A percentile compares a stretch with the other conserved stretches of the same genome.
These are phyloP conservation scores for Akanthomyces uredinophilus DNA, from an alignment of 2,329 filamentous ascomycete genomes.

Conservation along the genomic window DNA sequence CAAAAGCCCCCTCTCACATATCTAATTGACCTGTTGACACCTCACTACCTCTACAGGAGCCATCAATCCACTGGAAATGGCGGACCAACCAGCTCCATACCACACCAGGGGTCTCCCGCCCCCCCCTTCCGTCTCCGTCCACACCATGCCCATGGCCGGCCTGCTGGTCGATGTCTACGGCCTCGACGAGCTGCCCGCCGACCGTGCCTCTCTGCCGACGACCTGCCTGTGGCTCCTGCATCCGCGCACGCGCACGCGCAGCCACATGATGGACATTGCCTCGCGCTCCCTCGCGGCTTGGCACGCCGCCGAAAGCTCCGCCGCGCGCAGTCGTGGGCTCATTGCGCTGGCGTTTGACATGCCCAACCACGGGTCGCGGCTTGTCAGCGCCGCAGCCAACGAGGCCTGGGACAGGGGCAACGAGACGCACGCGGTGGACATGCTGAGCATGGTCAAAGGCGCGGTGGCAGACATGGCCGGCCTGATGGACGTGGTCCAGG, in stretches of 20 bases:
- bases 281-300: slow-evolving; percentile 63
- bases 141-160: slow-evolving; percentile 68
- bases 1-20: neutral
- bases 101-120: slow-evolving; percentile 33
- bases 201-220: slow-evolving; percentile 43
- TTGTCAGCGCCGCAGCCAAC: slow-evolving; percentile 65
- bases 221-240: slow-evolving; percentile 91
- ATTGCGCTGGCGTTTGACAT: slow-evolving; percentile 87
- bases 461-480: slow-evolving; percentile 70
- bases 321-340: slow-evolving; percentile 42
- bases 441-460: slow-evolving; percentile 72
- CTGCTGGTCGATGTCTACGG: slow-evolving; percentile 78
- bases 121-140: slow-evolving; percentile 52
- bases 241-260: slow-evolving; percentile 64
- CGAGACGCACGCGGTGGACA: slow-evolving; percentile 77
- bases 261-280: slow-evolving; percentile 72
- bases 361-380: slow-evolving; percentile 79
- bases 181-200: slow-evolving; percentile 61
- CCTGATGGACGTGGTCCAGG: slow-evolving; percentile 72
- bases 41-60: neutral
- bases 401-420: slow-evolving; percentile 77
- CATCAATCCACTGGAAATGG: neutral
- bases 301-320: slow-evolving; percentile 46
- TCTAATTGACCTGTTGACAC: neutral
- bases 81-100: slow-evolving; percentile 19